Base-by-base conservation (phyloP, 2,329 filamentous ascomycete species). In the Lomentospora prolificans region DNA sequence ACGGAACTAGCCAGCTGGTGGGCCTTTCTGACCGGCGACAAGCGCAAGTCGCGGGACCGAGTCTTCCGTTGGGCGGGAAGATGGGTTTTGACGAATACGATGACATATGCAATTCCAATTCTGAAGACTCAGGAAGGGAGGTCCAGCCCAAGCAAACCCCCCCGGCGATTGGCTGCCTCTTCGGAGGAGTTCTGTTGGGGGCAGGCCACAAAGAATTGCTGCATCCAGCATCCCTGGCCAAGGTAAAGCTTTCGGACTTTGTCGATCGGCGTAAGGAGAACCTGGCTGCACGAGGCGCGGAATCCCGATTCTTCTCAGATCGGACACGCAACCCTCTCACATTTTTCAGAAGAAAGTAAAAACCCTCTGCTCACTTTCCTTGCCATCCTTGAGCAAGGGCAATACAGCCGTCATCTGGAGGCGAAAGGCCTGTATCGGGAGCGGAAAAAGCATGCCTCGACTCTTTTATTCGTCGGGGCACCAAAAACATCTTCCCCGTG, bases 401-500 rank as follows among this genome's bases (percentile, higher is more conserved):
- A 19, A 48, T 33, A 33, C 44, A n/a, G 44, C 22, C 22, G 22
- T 27, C 44, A 48, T 22, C 44, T 48, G 44, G 44, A 27, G 17
- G 10, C 17, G 8, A 48, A 33, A 33, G 30, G 30, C 12, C 30
- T 33, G 30, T 6, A 33, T 33, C 30, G 12, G 30, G 30, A 12
- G 30, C 7, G 12, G 30, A 46, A 46, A 48, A 48, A 48, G 44
- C 44, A 48, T 12, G 44, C 22, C 22, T 50, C 17, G 8, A 22
- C 53, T 24, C 17, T 55, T 55, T 41, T 39, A 55, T 55, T 55
- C 53, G 53, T 50, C 53, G 25, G 53, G 36, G 53, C 25, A 19
- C 9, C 28, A 17, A 33, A 44, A 50, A 22, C 19, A 48, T 41
- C 33, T 55, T 55, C 53, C 53, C 53, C 53, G 53, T 55, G 53